Evolutionary conservation across 2,329 filamentous ascomycete species (phyloP), one percentile per base, ranked within the genome.

Genomic region (Phialophora tarda): DNA sequence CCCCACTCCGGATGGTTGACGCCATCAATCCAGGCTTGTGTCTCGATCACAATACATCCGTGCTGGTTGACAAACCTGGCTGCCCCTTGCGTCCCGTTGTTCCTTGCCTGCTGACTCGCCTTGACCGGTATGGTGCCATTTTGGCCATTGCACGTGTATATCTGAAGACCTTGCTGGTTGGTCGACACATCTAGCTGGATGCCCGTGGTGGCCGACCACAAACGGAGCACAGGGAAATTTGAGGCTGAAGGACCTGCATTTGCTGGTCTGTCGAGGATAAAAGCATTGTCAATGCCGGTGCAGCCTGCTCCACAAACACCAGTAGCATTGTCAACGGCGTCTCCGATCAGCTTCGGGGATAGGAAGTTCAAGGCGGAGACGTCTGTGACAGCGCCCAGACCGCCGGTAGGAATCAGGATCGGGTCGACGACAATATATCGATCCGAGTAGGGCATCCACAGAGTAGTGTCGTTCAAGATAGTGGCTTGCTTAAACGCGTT

Each of bases 1-100:
- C 88, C 88, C 94, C 94, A 97, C 78, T 92, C 86, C 0, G 93
- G 93, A 73, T 96, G 86, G 80, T 97, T 97, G 80, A 98, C 95
- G 28, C 85, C 93, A 76, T 96, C 93, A 75, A 97, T 96, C 86
- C 88, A 97, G 77, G 95, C 93, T 83, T 97, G 87, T 12, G 95
- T 91, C 81, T 97, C 94, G 78, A 97, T 85, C 57, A 97, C 94
- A 28, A 97, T 75, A 78, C 94, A 97, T 34, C 92, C 93, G 75
- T 93, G 92, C 81, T 93, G 69, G 76, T 82, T 71, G 76, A 85
- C 73, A 81, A 77, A 72, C 76, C 74, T 77, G 70, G 75, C 80
- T 71, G 77, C 73, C n/a, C 81, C 82, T 70, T 83, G 80, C 67
- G 83, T 83, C n/a, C 82, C 82, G 80, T 85, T 83, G 64, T 85